Conservation (phyloP, 2,329 filamentous ascomycete genomes). For the Aspergillus phoenicis region DNA sequence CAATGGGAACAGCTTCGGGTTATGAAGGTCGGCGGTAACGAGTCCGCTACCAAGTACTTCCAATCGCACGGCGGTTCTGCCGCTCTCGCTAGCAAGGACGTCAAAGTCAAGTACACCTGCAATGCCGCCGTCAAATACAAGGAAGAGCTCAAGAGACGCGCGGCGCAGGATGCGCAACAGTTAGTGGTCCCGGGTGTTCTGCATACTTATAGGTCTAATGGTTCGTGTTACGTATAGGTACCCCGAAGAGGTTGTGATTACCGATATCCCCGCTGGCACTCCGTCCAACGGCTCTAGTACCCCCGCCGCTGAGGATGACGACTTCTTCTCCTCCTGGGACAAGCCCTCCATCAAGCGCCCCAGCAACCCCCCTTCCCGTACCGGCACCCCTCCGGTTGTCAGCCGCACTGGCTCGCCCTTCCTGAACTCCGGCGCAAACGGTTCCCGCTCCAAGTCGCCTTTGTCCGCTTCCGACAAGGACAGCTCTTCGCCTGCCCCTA, state of each 20-base stretch:
- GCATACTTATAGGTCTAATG: slow-evolving; percentile 9
- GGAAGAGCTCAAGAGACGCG: slow-evolving; percentile 87
- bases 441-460: slow-evolving; percentile 80
- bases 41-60: slow-evolving; percentile 97
- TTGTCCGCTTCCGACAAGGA: slow-evolving; percentile 61
- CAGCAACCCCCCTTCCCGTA: slow-evolving; percentile 88
- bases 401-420: slow-evolving; percentile 88
- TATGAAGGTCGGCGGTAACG: slow-evolving; percentile 98
- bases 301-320: slow-evolving; percentile 76
- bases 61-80: slow-evolving; percentile 93
- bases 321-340: slow-evolving; percentile 99
- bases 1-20: slow-evolving; percentile 97
- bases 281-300: slow-evolving; percentile 69
- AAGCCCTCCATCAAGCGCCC: slow-evolving; percentile 96
- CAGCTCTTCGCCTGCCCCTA: slow-evolving; percentile 56
- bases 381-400: slow-evolving; percentile 78
- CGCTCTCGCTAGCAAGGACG: slow-evolving; percentile 92
- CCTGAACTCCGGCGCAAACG: slow-evolving; percentile 68
- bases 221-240: slow-evolving; percentile 56
- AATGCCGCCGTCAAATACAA: slow-evolving; percentile 96
- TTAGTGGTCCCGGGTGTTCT: slow-evolving; percentile 50
- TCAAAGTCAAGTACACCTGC: slow-evolving; percentile 95
- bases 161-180: slow-evolving; percentile 80
- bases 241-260: slow-evolving; percentile 82
- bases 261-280: slow-evolving; percentile 65